phyloP scores from a whole-genome alignment of 371 early-diverging fungal species.

The Mortierella sp. region DNA sequence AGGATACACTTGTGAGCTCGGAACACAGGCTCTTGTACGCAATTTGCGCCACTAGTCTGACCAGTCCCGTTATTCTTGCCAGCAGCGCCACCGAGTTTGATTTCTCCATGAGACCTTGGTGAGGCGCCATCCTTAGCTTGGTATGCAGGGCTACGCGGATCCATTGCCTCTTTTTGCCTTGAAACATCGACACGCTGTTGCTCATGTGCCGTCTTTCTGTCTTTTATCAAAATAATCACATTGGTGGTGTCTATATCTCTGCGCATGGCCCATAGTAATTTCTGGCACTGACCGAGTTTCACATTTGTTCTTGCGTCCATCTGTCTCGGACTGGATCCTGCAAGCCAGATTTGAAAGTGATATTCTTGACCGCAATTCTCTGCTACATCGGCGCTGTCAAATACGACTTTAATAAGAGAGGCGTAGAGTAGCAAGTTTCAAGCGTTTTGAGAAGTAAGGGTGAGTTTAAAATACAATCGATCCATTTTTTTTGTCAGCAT shows the following conservation, averaged over 20 bases:
- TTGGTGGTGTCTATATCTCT: conserved; percentile 26
- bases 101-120: not conserved
- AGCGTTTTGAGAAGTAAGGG: not conserved
- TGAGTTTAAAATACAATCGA: not conserved
- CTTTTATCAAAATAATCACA: conserved; percentile 31
- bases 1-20: conserved; percentile 41
- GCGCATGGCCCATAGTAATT: conserved; percentile 27
- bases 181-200: not conserved
- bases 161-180: not conserved
- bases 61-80: not conserved
- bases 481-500: not conserved
- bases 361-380: conserved; percentile 29
- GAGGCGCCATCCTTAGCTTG: not conserved
- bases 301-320: conserved; percentile 20
- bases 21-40: conserved; percentile 3
- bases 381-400: conserved; percentile 18
- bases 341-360: conserved; percentile 49
- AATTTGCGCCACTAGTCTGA: not conserved
- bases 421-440: not conserved
- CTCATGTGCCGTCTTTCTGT: not conserved
- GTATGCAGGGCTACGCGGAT: not conserved
- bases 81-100: too few species aligned
- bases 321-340: conserved; percentile 31
- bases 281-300: conserved; percentile 10
- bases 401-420: conserved; percentile 16